Evolutionary conservation across 78 protist species (phyloP).

Genomic region (Cavenderia fasciculata): DNA sequence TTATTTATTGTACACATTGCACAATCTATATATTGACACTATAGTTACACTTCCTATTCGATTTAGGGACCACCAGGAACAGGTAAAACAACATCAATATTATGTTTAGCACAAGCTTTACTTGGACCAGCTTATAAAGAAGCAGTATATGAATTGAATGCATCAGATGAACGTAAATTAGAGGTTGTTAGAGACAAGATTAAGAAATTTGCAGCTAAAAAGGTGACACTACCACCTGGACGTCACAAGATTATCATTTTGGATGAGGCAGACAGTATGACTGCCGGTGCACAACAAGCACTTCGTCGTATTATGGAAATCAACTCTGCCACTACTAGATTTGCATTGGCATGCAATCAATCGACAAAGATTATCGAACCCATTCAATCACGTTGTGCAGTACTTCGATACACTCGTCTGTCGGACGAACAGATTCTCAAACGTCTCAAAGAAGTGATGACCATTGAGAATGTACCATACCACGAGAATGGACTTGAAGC

Average conservation of each 20-base stretch:
- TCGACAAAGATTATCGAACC: conserved; percentile 96
- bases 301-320: conserved; percentile 95
- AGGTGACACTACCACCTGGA: conserved; percentile 80
- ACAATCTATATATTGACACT: conserved; percentile 18
- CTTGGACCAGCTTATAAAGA: conserved; percentile 83
- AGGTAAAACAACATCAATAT: conserved; percentile 98
- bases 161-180: conserved; percentile 99
- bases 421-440: conserved; percentile 26
- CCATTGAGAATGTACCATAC: conserved; percentile 49
- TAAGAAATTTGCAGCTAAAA: conserved; percentile 93
- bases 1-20: not conserved
- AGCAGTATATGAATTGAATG: conserved; percentile 97
- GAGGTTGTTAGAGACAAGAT: conserved; percentile 93
- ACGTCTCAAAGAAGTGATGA: conserved; percentile 55
- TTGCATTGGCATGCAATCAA: conserved; percentile 95
- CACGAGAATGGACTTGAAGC: conserved; percentile 94
- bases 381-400: conserved; percentile 97
- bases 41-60: not conserved
- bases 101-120: conserved; percentile 92
- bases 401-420: conserved; percentile 95
- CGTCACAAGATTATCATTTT: conserved; percentile 95
- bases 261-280: conserved; percentile 99
- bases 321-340: conserved; percentile 91
- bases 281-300: conserved; percentile 97
- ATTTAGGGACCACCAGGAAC: conserved; percentile 98